Conservation (phyloP, 176 grass and related monocot genomes). For the Zoysia japonica region DNA sequence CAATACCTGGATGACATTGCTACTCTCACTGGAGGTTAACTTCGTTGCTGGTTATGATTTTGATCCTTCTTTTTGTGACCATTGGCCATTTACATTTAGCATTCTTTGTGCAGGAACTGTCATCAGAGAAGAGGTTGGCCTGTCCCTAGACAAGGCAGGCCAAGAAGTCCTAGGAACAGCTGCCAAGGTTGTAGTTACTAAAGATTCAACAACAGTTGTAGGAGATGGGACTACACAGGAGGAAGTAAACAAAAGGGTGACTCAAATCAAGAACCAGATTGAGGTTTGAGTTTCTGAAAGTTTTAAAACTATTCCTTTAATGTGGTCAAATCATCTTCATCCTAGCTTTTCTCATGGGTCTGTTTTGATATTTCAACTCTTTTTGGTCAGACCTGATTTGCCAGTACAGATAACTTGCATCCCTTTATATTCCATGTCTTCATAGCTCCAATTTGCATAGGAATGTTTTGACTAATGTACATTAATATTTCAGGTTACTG, state of each 20-base stretch:
- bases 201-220: constrained; percentile 70
- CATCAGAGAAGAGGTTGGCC: constrained; percentile 64
- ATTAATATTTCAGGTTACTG: constrained; percentile 25
- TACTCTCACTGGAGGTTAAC: constrained; percentile 60
- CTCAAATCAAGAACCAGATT: constrained; percentile 62
- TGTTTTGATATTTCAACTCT: neutral
- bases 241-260: constrained; percentile 58
- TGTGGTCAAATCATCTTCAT: neutral
- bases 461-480: neutral
- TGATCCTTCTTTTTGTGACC: neutral
- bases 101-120: constrained; percentile 32
- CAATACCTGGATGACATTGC: constrained; percentile 75
- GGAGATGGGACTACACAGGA: constrained; percentile 62
- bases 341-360: neutral
- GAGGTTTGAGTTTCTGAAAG: constrained; percentile 33
- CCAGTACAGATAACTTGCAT: neutral
- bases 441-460: neutral
- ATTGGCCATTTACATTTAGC: neutral
- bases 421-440: neutral
- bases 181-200: constrained; percentile 59
- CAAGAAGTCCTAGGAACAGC: constrained; percentile 51
- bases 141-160: constrained; percentile 65
- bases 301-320: neutral
- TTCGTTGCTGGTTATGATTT: constrained; percentile 7
- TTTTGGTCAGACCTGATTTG: neutral